phyloP scores from a whole-genome alignment of 768 basidiomycete genomes.

The Leccinum fibrillosum region DNA sequence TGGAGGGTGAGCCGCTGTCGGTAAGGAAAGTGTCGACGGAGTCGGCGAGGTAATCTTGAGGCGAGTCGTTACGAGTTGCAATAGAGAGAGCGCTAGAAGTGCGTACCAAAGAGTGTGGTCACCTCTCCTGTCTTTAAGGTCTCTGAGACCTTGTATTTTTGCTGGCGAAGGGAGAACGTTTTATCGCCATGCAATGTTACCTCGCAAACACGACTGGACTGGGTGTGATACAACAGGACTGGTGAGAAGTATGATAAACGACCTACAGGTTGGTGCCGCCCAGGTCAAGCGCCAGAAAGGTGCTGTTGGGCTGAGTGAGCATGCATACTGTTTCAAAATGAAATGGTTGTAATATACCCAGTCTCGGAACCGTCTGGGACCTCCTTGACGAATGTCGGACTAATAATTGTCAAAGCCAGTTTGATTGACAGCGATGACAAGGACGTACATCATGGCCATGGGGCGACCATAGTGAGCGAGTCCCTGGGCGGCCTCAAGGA shows the following conservation, averaged over 20 bases:
- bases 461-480: slow-evolving; percentile 68
- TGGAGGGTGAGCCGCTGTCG: slow-evolving; percentile 31
- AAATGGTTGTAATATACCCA: slow-evolving; percentile 53
- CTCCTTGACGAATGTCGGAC: slow-evolving; percentile 93
- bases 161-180: slow-evolving; percentile 85
- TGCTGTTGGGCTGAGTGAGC: slow-evolving; percentile 45
- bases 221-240: background rate
- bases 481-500: slow-evolving; percentile 76
- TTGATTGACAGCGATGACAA: background rate
- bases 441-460: slow-evolving; percentile 87
- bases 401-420: slow-evolving; percentile 25
- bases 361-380: slow-evolving; percentile 93
- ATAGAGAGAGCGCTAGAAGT: background rate
- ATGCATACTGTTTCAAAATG: background rate
- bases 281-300: slow-evolving; percentile 93
- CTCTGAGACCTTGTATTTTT: slow-evolving; percentile 96
- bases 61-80: slow-evolving; percentile 9
- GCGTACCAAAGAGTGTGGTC: slow-evolving; percentile 75
- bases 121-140: slow-evolving; percentile 92
- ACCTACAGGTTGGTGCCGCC: slow-evolving; percentile 96
- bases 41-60: slow-evolving; percentile 91
- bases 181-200: slow-evolving; percentile 88
- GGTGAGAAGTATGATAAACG: background rate
- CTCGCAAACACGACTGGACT: slow-evolving; percentile 85
- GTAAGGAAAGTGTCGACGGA: slow-evolving; percentile 96